Base-by-base conservation (phyloP, 2,329 filamentous ascomycete genomes). In the Cordyceps farinosa region DNA sequence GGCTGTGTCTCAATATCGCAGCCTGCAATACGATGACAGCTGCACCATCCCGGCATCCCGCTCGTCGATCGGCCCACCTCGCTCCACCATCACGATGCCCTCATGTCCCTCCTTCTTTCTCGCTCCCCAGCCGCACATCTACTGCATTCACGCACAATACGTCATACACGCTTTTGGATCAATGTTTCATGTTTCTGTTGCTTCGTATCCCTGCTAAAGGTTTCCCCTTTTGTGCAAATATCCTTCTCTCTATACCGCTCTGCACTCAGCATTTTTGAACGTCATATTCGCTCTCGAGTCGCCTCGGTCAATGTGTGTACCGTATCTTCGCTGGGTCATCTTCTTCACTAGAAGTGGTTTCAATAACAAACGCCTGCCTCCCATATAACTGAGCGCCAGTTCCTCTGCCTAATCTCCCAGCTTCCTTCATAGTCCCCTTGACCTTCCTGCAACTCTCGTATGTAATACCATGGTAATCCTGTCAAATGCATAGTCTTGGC, bases 171-270 rank as follows among this genome's bases (percentile, higher is more conserved):
- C 15, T 38, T 50, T 56, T 55, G 45, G 55, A 63, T 63, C 62
- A 60, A 63, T 63, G 48, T 63, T 60, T 60, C 62, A 52, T 63
- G 62, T 63, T 63, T 55, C 50, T 63, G 55, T 29, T 63, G 22
- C 61, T 63, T 63, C 47, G 50, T 63, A 63, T 63, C 22, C 59
- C 62, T 63, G 50, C 38, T 59, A 30, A 22, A 48, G 27, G 48
- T 50, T 34, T 48, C 42, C 44, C 56, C 48, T 54, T 36, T 48
- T 38, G 32, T 56, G 60, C 52, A 62, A 62, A 62, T 62, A 62
- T 36, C 45, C 60, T 44, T 62, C 60, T 62, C 56, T 56, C 60
- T 62, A 62, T 56, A 42, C 60, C 45, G 52, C 60, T 56, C 36
- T 44, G 44, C 52, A 56, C 44, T 56, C 45, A 17, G 27, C 51